Evolutionary conservation across 2,329 filamentous ascomycete species (phyloP), one percentile per base, ranked within the genome.

Genomic region (Cladosporium austrohemisphaericum): DNA sequence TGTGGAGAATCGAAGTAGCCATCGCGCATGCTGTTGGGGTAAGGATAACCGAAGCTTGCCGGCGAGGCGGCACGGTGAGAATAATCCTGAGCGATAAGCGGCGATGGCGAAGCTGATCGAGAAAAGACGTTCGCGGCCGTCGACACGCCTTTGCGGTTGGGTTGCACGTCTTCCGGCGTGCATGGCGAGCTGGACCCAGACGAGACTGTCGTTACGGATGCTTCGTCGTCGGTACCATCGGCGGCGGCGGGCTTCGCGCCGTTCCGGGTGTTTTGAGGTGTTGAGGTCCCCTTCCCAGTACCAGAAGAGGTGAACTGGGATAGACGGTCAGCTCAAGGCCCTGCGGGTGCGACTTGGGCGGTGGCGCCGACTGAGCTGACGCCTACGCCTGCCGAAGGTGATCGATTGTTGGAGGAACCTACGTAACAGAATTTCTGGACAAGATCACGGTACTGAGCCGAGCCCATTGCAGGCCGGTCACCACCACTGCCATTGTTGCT

Each of bases 401-500:
- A 35, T 41, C 31, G 29, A 18, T 43, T 49, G 36, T 14, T 49
- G 46, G 59, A 58, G 56, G 79, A 79, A 95, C 92, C 83, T 92
- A 96, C 92, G 82, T 97, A 98, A 79, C 93, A 98, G 78, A 95
- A 98, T 76, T 95, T 96, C 76, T 95, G 91, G 70, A 98, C 86
- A 57, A 98, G 80, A 72, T 98, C 93, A 72, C 94, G 88, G 69
- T 98, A 97, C 52, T 92, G 91, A 53, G 88, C 84, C 56, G 90
- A 94, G 53, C 91, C 81, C 57, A 95, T 84, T 63, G 80, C 77
- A 36, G 84, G 83, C 63, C 85, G 82, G 62, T 80, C 78, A 31
- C 77, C 74, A 11, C 78, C 72, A 59, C 75, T 76, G 66, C 64
- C 79, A n/a, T n/a, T n/a, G 18, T 23, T 41, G 33, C 33, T 47